A percentile compares a stretch with the other conserved stretches of the same genome.
Conservation (phyloP, 306 rosid species). For the Trifolium fragiferum region DNA sequence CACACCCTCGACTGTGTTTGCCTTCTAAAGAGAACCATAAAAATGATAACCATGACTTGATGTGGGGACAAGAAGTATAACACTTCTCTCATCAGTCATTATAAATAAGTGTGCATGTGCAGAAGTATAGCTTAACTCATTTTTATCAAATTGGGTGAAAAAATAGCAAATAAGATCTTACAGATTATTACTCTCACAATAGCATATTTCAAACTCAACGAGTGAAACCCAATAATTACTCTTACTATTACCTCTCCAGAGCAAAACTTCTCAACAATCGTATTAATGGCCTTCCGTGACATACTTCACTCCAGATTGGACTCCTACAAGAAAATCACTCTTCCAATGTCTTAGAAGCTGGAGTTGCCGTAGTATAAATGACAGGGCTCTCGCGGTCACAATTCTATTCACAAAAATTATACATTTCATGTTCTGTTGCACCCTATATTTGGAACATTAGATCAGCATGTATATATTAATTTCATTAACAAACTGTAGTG, state of each 20-base stretch:
- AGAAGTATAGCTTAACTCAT: constrained; percentile 11
- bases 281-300: constrained; percentile 74
- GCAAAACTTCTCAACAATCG: constrained; percentile 77
- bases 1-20: not conserved
- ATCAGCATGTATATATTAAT: constrained; percentile 25
- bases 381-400: constrained; percentile 82
- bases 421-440: constrained; percentile 73
- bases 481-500: constrained; percentile 29
- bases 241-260: constrained; percentile 74
- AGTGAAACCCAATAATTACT: constrained; percentile 24
- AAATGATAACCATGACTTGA: constrained; percentile 6
- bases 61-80: not conserved
- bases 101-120: not conserved
- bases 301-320: constrained; percentile 75
- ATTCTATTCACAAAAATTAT: constrained; percentile 91
- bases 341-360: constrained; percentile 74
- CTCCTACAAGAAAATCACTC: constrained; percentile 83
- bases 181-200: constrained; percentile 5
- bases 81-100: constrained; percentile 4
- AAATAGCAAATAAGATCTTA: constrained; percentile 28
- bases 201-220: constrained; percentile 13
- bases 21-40: constrained; percentile 18
- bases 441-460: constrained; percentile 56
- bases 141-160: constrained; percentile 18
- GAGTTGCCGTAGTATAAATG: constrained; percentile 67